Evolutionary conservation across 2,329 filamentous ascomycete species (phyloP).

Genomic region (Aaosphaeria pasadenensis): DNA sequence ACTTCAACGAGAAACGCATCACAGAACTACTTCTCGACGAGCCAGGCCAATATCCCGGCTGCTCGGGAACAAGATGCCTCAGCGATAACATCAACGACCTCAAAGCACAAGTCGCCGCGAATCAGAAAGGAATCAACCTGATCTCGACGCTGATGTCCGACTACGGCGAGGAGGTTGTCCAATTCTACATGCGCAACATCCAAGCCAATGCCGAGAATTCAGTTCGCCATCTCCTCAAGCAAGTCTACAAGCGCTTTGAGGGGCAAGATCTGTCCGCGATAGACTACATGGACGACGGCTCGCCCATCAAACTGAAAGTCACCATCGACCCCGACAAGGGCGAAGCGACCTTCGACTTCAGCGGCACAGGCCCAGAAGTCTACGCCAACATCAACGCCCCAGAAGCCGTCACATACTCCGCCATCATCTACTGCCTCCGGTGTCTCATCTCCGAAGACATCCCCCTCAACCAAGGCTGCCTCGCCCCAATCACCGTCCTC

Average conservation of each 20-base stretch:
- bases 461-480: constrained; percentile 81
- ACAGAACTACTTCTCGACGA: constrained; percentile 69
- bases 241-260: constrained; percentile 66
- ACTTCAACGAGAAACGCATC: constrained; percentile 76
- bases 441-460: constrained; percentile 79
- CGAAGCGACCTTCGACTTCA: constrained; percentile 75
- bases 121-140: constrained; percentile 78
- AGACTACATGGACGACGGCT: constrained; percentile 87
- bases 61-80: constrained; percentile 74
- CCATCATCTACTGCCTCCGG: constrained; percentile 82
- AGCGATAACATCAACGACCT: constrained; percentile 83
- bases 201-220: constrained; percentile 76
- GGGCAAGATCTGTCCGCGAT: constrained; percentile 69
- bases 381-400: constrained; percentile 80
- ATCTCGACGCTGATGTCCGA: constrained; percentile 74
- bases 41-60: constrained; percentile 71
- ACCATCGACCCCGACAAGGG: constrained; percentile 72
- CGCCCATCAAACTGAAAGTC: constrained; percentile 70
- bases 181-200: constrained; percentile 81
- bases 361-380: constrained; percentile 74
- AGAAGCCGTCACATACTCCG: constrained; percentile 76
- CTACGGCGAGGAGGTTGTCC: constrained; percentile 73
- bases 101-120: constrained; percentile 82
- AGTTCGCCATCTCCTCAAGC: constrained; percentile 70
- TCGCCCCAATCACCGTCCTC: constrained; percentile 70